Evolutionary conservation across 495 filamentous ascomycete species (phyloP).

Genomic region (Lepraria neglecta): DNA sequence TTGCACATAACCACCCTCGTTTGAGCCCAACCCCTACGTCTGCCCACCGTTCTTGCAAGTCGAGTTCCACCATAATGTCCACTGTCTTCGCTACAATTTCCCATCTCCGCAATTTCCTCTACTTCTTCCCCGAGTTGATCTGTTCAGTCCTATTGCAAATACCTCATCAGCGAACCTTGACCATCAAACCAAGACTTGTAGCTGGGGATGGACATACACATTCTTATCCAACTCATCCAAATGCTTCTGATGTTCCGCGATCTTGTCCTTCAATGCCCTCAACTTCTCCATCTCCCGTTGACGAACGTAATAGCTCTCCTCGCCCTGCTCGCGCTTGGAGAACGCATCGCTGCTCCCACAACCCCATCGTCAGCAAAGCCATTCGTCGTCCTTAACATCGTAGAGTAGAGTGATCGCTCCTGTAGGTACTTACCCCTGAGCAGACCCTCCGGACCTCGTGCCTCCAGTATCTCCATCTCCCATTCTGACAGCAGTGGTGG

Average conservation of each 20-base stretch:
- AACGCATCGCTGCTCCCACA: constrained; percentile 65
- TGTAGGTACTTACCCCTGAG: constrained; percentile 32
- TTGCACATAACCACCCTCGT: background rate
- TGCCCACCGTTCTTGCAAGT: background rate
- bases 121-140: constrained; percentile 46
- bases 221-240: constrained; percentile 76
- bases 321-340: constrained; percentile 80
- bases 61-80: too few species aligned
- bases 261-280: constrained; percentile 63
- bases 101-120: constrained; percentile 23
- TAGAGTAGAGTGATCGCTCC: background rate
- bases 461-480: constrained; percentile 63
- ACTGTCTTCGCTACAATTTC: background rate
- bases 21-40: background rate
- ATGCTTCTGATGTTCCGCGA: constrained; percentile 70
- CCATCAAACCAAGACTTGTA: background rate
- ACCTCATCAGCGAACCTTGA: background rate
- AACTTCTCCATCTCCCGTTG: constrained; percentile 81
- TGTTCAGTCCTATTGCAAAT: background rate
- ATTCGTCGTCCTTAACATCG: too few species aligned
- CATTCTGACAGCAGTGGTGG: constrained; percentile 56
- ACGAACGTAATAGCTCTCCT: constrained; percentile 74
- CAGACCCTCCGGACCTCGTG: constrained; percentile 42
- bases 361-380: background rate
- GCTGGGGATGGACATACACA: constrained; percentile 53